Base-by-base conservation (phyloP, 345 rosid genomes). In the Populus simonii region DNA sequence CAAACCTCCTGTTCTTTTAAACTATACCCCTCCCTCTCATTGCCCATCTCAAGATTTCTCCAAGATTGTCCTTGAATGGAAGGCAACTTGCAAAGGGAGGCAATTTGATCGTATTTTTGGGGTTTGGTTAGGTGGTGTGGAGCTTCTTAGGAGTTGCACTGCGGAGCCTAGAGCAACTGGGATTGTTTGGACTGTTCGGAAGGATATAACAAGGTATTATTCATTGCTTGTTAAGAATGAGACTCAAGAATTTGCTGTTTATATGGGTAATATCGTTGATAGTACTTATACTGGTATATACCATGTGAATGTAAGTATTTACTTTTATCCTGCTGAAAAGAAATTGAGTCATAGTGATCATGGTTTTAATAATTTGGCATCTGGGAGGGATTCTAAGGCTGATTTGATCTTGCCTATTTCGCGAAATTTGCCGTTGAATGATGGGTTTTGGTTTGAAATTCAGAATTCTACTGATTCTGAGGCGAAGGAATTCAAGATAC, bases 91-190 rank as follows among this genome's bases (percentile, higher is more conserved):
- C 83, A 79, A 74, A 81, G 99, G 99, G 39, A 84, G 90, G 62
- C 99, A 94, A 74, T 93, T 79, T 74, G 99, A 94, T 68, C 89
- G 98, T 23, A 94, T 94, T 12, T 92, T 93, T 71, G 99, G 99
- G 0, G 85, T 93, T 57, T 94, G 98, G 99, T 85, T 94, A 10
- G 88, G 88, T 47, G 98, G 98, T 0, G 94, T 90, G 0, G 99
- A 94, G 93, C 88, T 94, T 86, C 92, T 94, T 76, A 86, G 99
- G 70, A 90, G 99, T 86, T 94, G 99, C 85, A 89, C 98, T 20
- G 99, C 97, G 15, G 98, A 94, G 89, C 99, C 98, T 16, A 86
- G 80, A 13, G 74, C 87, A 0, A 89, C 83, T 53, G 99, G 98
- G 7, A 92, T 88, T 23, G 62, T 90, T 33, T 94, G 99, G 99